These are phyloP conservation scores for Mortierella claussenii DNA, from an alignment of 192 early-diverging fungal species.

Conservation along the genomic window DNA sequence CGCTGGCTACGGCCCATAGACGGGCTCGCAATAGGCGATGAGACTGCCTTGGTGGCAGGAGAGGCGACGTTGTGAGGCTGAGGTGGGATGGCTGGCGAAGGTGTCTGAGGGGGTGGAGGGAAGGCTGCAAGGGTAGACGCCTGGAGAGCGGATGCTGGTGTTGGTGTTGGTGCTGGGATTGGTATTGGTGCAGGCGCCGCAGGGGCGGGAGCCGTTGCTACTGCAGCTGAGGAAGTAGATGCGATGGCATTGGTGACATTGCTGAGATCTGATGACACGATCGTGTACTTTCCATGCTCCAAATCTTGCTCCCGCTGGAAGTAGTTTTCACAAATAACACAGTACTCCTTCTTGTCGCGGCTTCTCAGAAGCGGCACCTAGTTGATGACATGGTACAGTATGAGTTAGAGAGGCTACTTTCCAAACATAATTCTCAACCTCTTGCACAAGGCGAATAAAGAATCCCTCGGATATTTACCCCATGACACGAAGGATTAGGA, in stretches of 20 bases:
- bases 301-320: constrained; percentile 48
- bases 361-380: constrained; percentile 50
- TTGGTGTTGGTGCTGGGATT: neutral
- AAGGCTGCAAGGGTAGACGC: neutral
- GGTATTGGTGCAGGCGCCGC: constrained; percentile 16
- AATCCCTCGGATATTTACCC: constrained; percentile 39
- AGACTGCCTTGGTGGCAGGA: constrained; percentile 16
- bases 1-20: constrained; percentile 23
- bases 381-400: neutral
- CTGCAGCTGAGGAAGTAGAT: neutral
- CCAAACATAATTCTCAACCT: neutral
- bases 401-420: too few species aligned
- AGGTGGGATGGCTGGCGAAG: constrained; percentile 18
- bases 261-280: constrained; percentile 18
- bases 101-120: constrained; percentile 18
- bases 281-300: constrained; percentile 44
- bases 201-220: constrained; percentile 29
- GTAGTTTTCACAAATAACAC: constrained; percentile 55
- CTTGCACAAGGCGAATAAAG: too few species aligned
- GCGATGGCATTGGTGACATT: constrained; percentile 7
- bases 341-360: constrained; percentile 56
- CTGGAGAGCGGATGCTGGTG: neutral
- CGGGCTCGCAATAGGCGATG: constrained; percentile 32
- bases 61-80: constrained; percentile 9
- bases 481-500: constrained; percentile 59